Evolutionary conservation across 2,329 filamentous ascomycete species (phyloP), one percentile per base, ranked within the genome.

Genomic region (Phaeosphaeriaceae sp.): DNA sequence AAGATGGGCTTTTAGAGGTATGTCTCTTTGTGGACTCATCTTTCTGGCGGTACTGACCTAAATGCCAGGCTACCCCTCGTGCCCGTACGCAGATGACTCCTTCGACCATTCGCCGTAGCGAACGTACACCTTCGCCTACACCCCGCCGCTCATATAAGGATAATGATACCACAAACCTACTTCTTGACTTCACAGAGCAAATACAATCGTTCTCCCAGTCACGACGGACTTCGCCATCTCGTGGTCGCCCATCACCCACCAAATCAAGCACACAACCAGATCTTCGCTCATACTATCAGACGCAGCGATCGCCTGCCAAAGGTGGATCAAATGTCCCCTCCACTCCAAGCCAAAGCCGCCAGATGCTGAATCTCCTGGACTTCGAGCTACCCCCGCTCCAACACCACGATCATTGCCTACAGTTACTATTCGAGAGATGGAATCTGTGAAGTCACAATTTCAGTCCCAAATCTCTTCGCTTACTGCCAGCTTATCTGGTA

Each of bases 381-480:
- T 94, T 95, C 68, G 94, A 97, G 64, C 88, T 97, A 8, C 92
- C 92, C n/a, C 91, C 93, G 0, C 92, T 60, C 92, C 93, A 2
- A 97, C 94, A 0, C 94, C 94, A 12, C 87, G 93, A 54, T 96
- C 91, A 46, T 84, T 97, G 30, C 94, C 94, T 0, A 90, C 88
- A 7, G 88, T 97, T 60, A 96, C 92, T 2, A 90, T 94, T 1
- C 86, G 94, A 28, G 94, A 99, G 75, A 80, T 97, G 2, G 94
- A 99, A 70, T 90, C 89, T 12, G 81, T 97, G 52, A 97, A 97
- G 72, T 97, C 92, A 0, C 84, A 83, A 18, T 95, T 96, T 64
- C 81, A 95, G 42, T 96, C 92, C 0, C 90, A 97, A 70, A 96
- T 99, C 51, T 96, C 91, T 54, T 91, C 89, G n/a, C 83, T 99